Evolutionary conservation across 768 basidiomycete genomes (phyloP), one percentile per base, ranked within the genome.

Genomic region (Boletus rex-veris): DNA sequence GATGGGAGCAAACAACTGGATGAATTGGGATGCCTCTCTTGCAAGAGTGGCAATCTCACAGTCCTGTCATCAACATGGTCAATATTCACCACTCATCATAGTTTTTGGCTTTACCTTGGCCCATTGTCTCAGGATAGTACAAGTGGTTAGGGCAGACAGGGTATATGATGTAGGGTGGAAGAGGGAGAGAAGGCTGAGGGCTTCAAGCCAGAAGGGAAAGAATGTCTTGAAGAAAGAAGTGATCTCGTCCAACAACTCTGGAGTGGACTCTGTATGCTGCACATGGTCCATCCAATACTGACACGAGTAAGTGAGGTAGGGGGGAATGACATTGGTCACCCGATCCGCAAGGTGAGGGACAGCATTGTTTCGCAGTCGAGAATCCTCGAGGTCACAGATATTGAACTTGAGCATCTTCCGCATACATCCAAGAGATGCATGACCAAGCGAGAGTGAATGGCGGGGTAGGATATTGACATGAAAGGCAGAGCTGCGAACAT

Each of bases 161-260:
- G 49, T 50, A 16, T 24, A 48, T 33, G 47, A 54, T 5, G 33
- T n/a, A 43, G 58, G 48, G 19, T 55, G 38, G 21, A 11, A 33
- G 19, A 47, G 16, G 30, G 54, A 58, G 28, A 58, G 53, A 11
- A 66, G 55, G 19, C 65, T 58, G n/a, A 77, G 58, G 7, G 66
- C 69, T 46, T 77, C 76, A 10, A 77, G 49, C 75, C 75, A 77
- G 48, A 65, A 73, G 6, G 76, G 60, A 5, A 76, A 58, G 14
- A 58, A 57, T 1, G 50, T 30, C 39, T 65, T 45, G 21, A 66
- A 52, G 48, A 74, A 67, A 4, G 48, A 36, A 6, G 52, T 58
- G 10, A 67, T 26, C 3, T 60, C 47, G 6, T 50, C 51, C 18
- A 58, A 53, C 4, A 69, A 46, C 10, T 56, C 55, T 1, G 50